Evolutionary conservation across 2,329 filamentous ascomycete genomes (phyloP).

Genomic region (Fusarium oxysporum): DNA sequence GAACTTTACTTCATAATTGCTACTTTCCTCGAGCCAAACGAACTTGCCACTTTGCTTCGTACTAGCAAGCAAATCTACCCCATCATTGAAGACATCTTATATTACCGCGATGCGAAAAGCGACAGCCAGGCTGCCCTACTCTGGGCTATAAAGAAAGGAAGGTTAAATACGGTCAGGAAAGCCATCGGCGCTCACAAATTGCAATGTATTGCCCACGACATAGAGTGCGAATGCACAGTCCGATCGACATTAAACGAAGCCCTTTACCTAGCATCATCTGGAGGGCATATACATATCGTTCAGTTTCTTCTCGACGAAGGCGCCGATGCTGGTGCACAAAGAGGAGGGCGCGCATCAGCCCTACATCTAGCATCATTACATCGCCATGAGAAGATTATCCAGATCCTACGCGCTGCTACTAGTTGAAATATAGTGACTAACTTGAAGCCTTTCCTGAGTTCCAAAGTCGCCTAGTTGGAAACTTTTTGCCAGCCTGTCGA

Average conservation of each 20-base stretch:
- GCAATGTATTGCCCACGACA: not conserved
- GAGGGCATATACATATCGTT: not conserved
- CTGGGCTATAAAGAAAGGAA: not conserved
- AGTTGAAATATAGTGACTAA: no score
- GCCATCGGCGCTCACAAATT: not conserved
- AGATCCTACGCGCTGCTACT: not conserved
- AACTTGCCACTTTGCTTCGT: not conserved
- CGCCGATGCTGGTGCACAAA: not conserved
- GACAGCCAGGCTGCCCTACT: not conserved
- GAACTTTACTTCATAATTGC: not conserved
- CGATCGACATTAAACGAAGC: not conserved
- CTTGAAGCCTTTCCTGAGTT: no score
- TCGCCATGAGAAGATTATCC: not conserved
- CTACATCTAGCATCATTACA: not conserved
- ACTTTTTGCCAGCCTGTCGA: no score
- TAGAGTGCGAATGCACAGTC: not conserved
- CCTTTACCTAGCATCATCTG: not conserved
- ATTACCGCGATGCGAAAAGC: not conserved
- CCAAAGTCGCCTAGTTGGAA: no score
- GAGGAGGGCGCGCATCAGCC: not conserved
- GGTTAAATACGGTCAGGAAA: not conserved
- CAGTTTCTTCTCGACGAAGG: not conserved
- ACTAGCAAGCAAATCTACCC: not conserved
- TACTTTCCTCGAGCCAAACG: not conserved
- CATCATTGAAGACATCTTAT: not conserved